Conservation (phyloP, 1,139 yeast genomes). For the Candida buenavistaensis region DNA sequence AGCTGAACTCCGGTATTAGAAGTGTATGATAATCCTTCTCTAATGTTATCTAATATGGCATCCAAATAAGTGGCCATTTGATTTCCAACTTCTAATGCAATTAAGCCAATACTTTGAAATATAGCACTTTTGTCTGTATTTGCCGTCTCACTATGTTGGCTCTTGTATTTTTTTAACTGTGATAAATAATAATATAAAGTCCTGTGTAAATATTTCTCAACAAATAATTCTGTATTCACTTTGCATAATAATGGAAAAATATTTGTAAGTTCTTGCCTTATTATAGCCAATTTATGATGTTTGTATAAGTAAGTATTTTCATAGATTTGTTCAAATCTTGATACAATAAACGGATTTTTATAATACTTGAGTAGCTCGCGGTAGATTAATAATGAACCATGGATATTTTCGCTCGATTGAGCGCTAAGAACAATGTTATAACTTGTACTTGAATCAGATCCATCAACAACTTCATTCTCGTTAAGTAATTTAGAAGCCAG, state of each 20-base stretch:
- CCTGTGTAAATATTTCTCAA: constrained; percentile 77
- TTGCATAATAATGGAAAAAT: constrained; percentile 82
- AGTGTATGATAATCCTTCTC: constrained; percentile 70
- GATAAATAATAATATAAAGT: constrained; percentile 76
- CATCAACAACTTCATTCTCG: constrained; percentile 18
- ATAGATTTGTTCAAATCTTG: constrained; percentile 72
- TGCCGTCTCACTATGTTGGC: constrained; percentile 39
- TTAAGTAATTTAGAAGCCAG: constrained; percentile 48
- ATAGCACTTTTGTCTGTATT: constrained; percentile 71
- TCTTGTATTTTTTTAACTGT: constrained; percentile 70
- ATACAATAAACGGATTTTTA: constrained; percentile 47
- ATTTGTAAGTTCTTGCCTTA: constrained; percentile 79
- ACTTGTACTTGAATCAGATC: constrained; percentile 13
- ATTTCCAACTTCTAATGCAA: constrained; percentile 80
- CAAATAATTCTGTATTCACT: constrained; percentile 75
- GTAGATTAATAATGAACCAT: constrained; percentile 82
- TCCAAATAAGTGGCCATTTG: constrained; percentile 88
- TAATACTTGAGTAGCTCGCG: constrained; percentile 77
- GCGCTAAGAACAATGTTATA: constrained; percentile 25
- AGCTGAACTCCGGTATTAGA: constrained; percentile 42
- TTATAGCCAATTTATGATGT: constrained; percentile 72
- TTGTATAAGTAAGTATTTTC: constrained; percentile 74
- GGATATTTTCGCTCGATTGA: constrained; percentile 66
- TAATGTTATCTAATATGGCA: constrained; percentile 77
- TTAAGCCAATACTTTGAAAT: constrained; percentile 80